These are phyloP conservation scores for Comarum palustre DNA, from an alignment of 306 rosid genomes.

Conservation along the genomic window DNA sequence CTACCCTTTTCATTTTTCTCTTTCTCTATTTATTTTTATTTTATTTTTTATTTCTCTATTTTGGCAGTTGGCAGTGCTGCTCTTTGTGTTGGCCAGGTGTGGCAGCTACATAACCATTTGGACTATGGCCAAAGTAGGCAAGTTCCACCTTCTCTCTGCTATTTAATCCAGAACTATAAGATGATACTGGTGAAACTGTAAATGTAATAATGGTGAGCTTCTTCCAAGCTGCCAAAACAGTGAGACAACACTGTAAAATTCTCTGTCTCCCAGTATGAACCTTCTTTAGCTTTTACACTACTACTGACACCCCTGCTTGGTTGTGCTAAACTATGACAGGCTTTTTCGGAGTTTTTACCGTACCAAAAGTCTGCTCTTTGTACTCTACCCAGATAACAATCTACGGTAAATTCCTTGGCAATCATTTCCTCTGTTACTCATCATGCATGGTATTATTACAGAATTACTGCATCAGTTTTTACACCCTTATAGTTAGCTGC, in stretches of 20 bases:
- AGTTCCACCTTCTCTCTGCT: conserved; percentile 6
- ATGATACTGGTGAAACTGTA: background rate
- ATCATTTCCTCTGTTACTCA: background rate
- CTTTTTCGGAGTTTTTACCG: conserved; percentile 74
- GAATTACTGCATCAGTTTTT: background rate
- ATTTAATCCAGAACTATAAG: background rate
- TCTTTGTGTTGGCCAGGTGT: conserved; percentile 84
- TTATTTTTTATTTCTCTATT: background rate
- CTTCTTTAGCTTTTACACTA: conserved; percentile 14
- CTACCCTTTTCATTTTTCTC: background rate
- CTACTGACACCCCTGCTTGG: conserved; percentile 23
- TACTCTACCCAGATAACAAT: conserved; percentile 69
- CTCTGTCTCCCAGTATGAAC: conserved; percentile 8
- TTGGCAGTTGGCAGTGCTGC: conserved; percentile 78
- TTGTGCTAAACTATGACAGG: conserved; percentile 50
- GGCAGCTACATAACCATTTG: conserved; percentile 81
- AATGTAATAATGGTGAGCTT: background rate
- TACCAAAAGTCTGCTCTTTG: conserved; percentile 70
- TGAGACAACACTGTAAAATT: conserved; percentile 16
- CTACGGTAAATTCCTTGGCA: conserved; percentile 52
- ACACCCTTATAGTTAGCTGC: background rate
- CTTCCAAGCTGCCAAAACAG: conserved; percentile 2
- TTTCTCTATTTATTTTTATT: background rate
- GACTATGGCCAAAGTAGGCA: conserved; percentile 72
- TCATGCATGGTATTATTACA: conserved; percentile 6